These are phyloP conservation scores for Candida labiduridarum DNA, from an alignment of 1,139 yeast genomes.

Conservation along the genomic window DNA sequence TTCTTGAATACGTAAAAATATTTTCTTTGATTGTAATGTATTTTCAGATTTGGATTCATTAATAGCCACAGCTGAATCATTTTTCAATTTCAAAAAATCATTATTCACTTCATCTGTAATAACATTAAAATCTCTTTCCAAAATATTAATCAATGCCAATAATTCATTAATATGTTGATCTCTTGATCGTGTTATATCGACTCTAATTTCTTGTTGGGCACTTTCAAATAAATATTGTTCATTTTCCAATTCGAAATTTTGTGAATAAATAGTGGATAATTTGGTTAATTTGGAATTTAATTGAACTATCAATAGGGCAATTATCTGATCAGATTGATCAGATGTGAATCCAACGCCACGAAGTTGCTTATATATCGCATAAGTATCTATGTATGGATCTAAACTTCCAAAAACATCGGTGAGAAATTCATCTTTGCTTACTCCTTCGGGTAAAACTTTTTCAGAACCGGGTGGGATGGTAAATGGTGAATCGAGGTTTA, in stretches of 20 bases:
- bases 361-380: constrained; percentile 45
- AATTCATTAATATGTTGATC: constrained; percentile 71
- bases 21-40: constrained; percentile 70
- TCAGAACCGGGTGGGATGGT: constrained; percentile 7
- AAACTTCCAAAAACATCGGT: constrained; percentile 42
- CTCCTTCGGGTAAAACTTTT: constrained; percentile 11
- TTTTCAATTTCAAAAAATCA: constrained; percentile 62
- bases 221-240: constrained; percentile 89
- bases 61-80: constrained; percentile 81
- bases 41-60: constrained; percentile 88
- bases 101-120: constrained; percentile 80
- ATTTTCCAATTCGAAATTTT: constrained; percentile 75
- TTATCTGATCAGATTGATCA: constrained; percentile 54
- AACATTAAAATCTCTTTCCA: constrained; percentile 72
- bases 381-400: constrained; percentile 57
- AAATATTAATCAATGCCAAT: constrained; percentile 63
- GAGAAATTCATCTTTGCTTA: constrained; percentile 21
- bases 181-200: constrained; percentile 75
- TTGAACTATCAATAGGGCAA: constrained; percentile 51
- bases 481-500: not conserved
- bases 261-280: constrained; percentile 61
- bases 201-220: constrained; percentile 84
- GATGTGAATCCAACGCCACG: constrained; percentile 52
- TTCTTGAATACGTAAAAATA: constrained; percentile 77
- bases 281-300: constrained; percentile 58